Conservation (phyloP, 441 rosid species). For the Populus hybrid region DNA sequence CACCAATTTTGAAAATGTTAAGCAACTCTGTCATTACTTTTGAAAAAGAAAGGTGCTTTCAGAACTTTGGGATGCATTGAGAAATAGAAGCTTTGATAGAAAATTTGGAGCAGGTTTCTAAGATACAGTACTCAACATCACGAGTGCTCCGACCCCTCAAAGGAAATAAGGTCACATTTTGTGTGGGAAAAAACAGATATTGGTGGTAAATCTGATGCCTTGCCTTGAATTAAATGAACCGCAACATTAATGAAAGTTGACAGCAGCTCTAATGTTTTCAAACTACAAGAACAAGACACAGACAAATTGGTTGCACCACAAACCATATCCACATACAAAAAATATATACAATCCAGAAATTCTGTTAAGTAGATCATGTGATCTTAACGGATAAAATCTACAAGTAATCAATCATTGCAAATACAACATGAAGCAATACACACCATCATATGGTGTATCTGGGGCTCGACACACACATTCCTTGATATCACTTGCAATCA, state of each 20-base stretch:
- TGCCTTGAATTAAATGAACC: neutral
- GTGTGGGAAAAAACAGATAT: neutral
- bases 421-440: constrained; percentile 16
- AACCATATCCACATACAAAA: neutral
- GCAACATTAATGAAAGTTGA: no score
- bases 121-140: neutral
- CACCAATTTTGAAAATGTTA: neutral
- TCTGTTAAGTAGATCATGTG: neutral
- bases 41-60: neutral
- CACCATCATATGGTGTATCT: constrained; percentile 98
- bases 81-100: neutral
- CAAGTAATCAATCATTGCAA: constrained; percentile 4
- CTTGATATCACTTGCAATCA: constrained; percentile 96
- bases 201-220: neutral
- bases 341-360: neutral
- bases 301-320: no score
- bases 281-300: no score
- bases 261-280: no score
- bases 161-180: neutral
- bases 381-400: neutral
- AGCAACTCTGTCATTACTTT: neutral
- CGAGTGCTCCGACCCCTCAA: neutral
- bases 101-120: neutral
- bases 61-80: neutral
- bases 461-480: constrained; percentile 98